Conservation (phyloP, 495 filamentous ascomycete species). For the Neurospora hispaniola region DNA sequence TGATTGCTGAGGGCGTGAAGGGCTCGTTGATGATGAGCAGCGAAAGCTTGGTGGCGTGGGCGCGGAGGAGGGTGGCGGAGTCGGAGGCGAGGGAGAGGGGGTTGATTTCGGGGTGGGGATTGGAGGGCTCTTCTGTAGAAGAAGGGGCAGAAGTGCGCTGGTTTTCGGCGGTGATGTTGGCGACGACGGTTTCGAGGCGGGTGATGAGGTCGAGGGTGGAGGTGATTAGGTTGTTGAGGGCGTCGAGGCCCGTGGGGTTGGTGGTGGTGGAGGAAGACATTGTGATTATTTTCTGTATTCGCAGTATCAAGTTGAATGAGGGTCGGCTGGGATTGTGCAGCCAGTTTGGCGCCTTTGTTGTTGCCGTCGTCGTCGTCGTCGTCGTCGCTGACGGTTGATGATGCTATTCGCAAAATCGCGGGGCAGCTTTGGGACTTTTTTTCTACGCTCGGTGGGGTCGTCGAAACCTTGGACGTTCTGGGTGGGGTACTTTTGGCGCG, state of each 20-base stretch:
- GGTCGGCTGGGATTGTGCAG: too few species aligned
- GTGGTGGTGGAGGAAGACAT: background rate
- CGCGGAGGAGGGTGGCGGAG: slow-evolving; percentile 55
- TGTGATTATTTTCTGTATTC: too few species aligned
- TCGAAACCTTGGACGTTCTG: background rate
- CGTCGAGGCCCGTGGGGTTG: slow-evolving; percentile 9
- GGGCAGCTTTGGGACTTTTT: slow-evolving; percentile 7
- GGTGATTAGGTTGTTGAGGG: slow-evolving; percentile 14
- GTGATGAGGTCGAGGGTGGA: slow-evolving; percentile 21
- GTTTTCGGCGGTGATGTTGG: slow-evolving; percentile 14
- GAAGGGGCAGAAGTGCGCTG: background rate
- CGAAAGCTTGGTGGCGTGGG: slow-evolving; percentile 77
- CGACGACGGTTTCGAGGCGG: slow-evolving; percentile 28
- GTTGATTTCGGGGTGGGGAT: background rate
- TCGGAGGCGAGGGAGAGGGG: slow-evolving; percentile 47
- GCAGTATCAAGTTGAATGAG: too few species aligned
- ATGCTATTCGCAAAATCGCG: slow-evolving; percentile 4
- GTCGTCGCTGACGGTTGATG: background rate
- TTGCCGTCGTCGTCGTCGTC: background rate
- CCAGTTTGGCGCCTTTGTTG: too few species aligned
- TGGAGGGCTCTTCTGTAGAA: background rate
- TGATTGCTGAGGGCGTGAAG: slow-evolving; percentile 68
- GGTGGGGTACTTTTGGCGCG: background rate
- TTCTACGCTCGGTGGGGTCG: slow-evolving; percentile 4
- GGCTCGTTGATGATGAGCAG: slow-evolving; percentile 75